phyloP scores from a whole-genome alignment of 306 rosid genomes.

The Comarum palustre region DNA sequence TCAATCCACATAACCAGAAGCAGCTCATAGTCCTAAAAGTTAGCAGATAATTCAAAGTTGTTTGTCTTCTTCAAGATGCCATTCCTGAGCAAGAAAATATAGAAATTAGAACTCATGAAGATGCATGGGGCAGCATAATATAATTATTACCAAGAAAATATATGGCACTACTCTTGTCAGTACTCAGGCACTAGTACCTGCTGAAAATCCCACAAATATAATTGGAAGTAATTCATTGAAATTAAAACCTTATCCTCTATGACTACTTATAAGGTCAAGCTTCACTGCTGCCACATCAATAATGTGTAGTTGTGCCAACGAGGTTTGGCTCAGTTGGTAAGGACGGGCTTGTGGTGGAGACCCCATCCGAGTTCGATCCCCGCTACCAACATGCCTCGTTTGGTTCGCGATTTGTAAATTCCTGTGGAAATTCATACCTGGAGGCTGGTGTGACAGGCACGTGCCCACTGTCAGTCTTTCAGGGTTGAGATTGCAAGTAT shows the following conservation, averaged over 20 bases:
- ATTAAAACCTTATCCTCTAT: slow-evolving; percentile 17
- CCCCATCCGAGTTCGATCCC: no score
- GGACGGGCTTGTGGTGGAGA: no score
- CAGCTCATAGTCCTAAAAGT: slow-evolving; percentile 9
- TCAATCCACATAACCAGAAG: slow-evolving; percentile 13
- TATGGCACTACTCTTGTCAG: background rate
- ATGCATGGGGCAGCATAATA: background rate
- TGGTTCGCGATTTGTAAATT: no score
- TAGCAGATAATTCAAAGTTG: background rate
- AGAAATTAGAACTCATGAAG: background rate
- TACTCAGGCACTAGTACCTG: background rate
- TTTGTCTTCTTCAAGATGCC: slow-evolving; percentile 9
- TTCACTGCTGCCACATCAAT: background rate
- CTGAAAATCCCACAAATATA: slow-evolving; percentile 8
- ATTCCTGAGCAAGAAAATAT: background rate
- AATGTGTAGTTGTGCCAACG: no score
- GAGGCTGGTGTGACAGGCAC: no score
- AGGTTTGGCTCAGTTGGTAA: no score
- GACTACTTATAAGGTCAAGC: slow-evolving; percentile 9
- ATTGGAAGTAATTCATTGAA: slow-evolving; percentile 7
- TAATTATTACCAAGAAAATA: background rate
- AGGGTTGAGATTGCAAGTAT: no score
- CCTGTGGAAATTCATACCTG: no score
- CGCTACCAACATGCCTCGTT: no score
- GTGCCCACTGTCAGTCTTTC: no score